Conservation (phyloP, 106 monocot genomes). For the Dendrobium catenatum region DNA sequence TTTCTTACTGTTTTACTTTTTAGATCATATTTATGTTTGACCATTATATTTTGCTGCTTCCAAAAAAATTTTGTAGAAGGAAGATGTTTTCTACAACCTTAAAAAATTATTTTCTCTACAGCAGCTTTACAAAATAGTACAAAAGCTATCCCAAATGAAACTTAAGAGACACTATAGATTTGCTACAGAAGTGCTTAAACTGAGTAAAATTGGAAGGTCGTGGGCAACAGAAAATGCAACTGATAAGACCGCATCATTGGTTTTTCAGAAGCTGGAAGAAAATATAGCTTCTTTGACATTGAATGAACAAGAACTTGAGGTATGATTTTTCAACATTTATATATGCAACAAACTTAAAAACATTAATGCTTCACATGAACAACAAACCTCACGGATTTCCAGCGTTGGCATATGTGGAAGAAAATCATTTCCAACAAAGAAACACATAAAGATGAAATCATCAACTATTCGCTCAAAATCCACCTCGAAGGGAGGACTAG, state of each 20-base stretch:
- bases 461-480: constrained; percentile 93
- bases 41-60: too few species aligned
- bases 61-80: too few species aligned
- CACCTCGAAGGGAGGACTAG: constrained; percentile 72
- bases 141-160: too few species aligned
- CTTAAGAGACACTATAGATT: not conserved
- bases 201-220: not conserved
- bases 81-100: too few species aligned
- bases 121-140: too few species aligned
- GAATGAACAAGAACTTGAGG: constrained; percentile 1
- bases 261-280: not conserved
- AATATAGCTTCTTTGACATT: not conserved
- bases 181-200: not conserved
- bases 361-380: not conserved
- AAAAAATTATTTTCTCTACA: too few species aligned
- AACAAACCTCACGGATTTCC: constrained; percentile 89
- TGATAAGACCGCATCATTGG: not conserved
- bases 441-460: constrained; percentile 96
- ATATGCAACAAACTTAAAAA: not conserved
- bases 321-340: not conserved
- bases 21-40: too few species aligned
- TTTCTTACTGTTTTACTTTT: too few species aligned
- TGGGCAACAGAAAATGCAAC: not conserved
- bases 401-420: constrained; percentile 98
- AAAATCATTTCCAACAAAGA: constrained; percentile 99